Conservation (phyloP, 1,284 basidiomycete genomes). For the Malassezia caprae region DNA sequence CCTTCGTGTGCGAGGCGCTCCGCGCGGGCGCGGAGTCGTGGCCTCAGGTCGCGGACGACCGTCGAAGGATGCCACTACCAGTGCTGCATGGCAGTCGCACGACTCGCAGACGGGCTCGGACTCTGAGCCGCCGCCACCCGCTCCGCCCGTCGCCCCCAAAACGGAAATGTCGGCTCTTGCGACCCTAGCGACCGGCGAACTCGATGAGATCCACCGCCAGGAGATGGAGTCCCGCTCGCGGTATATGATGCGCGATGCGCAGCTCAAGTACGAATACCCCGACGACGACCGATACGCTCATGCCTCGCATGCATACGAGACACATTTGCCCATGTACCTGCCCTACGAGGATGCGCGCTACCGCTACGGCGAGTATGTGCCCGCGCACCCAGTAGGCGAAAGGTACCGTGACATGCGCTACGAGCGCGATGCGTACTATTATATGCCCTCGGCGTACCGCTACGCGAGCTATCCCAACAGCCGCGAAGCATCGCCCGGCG, state of each 20-base stretch:
- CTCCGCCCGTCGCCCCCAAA: not conserved
- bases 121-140: conserved; percentile 18
- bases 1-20: conserved; percentile 4
- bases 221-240: conserved; percentile 22
- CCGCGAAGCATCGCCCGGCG: conserved; percentile 16
- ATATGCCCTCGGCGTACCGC: conserved; percentile 22
- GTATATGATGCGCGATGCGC: not conserved
- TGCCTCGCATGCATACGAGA: not conserved
- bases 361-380: conserved; percentile 1
- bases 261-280: conserved; percentile 12
- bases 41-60: not conserved
- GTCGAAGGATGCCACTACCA: not conserved
- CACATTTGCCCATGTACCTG: not conserved
- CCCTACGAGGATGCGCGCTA: conserved; percentile 6
- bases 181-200: conserved; percentile 41
- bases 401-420: conserved; percentile 16
- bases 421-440: conserved; percentile 1
- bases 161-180: conserved; percentile 45
- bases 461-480: conserved; percentile 11
- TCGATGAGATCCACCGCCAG: conserved; percentile 36
- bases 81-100: conserved; percentile 5
- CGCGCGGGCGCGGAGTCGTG: conserved; percentile 9
- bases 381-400: not conserved
- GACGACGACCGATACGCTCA: conserved; percentile 22
- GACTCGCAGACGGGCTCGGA: conserved; percentile 32